phyloP scores from a whole-genome alignment of 306 rosid species.

The Prunus padus region DNA sequence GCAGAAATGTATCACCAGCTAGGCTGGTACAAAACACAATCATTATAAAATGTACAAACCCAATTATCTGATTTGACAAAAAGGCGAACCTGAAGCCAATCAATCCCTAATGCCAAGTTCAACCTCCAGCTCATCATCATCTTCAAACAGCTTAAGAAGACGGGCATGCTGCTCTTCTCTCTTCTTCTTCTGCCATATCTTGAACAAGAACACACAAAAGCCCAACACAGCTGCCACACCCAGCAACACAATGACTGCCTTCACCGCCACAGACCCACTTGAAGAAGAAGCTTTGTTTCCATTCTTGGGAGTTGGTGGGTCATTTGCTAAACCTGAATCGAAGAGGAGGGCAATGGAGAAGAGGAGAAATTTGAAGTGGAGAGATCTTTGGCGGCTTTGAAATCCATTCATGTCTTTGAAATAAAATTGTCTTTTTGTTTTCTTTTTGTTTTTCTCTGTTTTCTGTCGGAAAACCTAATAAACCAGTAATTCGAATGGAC shows the following conservation, averaged over 20 bases:
- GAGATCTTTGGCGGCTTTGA: slow-evolving; percentile 40
- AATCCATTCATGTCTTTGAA: slow-evolving; percentile 35
- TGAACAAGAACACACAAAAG: slow-evolving; percentile 53
- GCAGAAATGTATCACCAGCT: neutral
- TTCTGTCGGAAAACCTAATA: neutral
- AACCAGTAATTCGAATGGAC: neutral
- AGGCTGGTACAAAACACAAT: neutral
- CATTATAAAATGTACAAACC: neutral
- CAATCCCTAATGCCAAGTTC: slow-evolving; percentile 86
- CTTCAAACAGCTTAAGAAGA: slow-evolving; percentile 85
- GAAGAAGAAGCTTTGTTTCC: slow-evolving; percentile 32
- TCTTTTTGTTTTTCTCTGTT: neutral
- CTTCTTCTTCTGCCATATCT: slow-evolving; percentile 82
- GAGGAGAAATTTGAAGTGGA: slow-evolving; percentile 27
- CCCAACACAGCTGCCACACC: slow-evolving; percentile 45
- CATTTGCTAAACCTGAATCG: slow-evolving; percentile 43
- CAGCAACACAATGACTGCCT: slow-evolving; percentile 43
- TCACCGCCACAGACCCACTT: slow-evolving; percentile 46
- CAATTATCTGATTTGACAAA: neutral
- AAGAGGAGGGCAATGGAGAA: slow-evolving; percentile 37
- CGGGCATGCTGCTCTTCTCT: slow-evolving; percentile 84
- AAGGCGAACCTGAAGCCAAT: slow-evolving; percentile 8
- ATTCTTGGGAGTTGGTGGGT: slow-evolving; percentile 40
- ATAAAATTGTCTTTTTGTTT: neutral
- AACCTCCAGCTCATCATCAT: slow-evolving; percentile 88